Evolutionary conservation across 768 basidiomycete species (phyloP), one percentile per base, ranked within the genome.

Genomic region (Leucocoprinus birnbaumii): DNA sequence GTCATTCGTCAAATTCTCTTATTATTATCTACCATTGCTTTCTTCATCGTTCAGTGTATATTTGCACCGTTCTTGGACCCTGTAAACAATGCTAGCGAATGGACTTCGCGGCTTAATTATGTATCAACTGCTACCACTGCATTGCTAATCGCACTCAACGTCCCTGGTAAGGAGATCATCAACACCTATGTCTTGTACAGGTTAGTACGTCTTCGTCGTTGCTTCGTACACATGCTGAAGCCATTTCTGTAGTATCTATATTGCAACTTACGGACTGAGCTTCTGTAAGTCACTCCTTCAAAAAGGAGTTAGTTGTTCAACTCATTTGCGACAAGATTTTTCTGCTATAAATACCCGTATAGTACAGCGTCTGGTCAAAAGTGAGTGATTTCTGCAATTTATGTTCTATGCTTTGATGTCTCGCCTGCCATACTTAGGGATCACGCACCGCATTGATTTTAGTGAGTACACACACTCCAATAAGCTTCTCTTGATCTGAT

Each of bases 1-100:
- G 66, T 89, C 38, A 70, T 80, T 45, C 82, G 88, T 1, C 87
- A 91, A 63, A 72, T 79, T 19, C 63, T 86, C 16, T 75, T 92
- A 13, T 68, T 89, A 16, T 60, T 75, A 6, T 76, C 82, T 31
- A 83, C 83, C 52, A 60, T 81, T 13, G 69, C 73, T 11, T 89
- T 87, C 64, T 87, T 89, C 63, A 56, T 78, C 24, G 62, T 80
- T 3, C 87, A 90, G 61, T 85, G 84, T 59, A 63, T 79, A 25
- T 69, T 81, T 50, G 74, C 76, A 1, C 86, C 88, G 5, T 89
- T 89, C 65, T 61, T 84, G 55, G 81, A 89, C 62, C 86, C 86
- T 18, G 78, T 85, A 55, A 82, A 81, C 65, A 90, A 90, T 66
- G 85, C 86, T 1, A 85, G 82, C 65, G 87, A 90, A 75, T 87